Conservation (phyloP, 2,329 filamentous ascomycete genomes). For the Emergomyces orientalis region DNA sequence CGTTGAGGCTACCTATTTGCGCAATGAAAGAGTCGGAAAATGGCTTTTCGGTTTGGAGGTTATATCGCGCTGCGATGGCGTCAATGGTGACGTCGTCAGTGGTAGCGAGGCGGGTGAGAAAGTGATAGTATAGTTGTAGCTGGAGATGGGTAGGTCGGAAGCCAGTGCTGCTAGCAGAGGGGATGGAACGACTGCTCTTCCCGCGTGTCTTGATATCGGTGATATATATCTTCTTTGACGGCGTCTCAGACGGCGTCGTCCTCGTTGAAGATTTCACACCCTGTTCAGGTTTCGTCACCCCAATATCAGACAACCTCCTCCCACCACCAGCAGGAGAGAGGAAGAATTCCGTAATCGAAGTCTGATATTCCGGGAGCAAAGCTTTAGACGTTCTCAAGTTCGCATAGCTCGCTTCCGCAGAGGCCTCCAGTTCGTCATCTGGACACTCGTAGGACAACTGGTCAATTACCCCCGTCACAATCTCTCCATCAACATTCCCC, state of each 20-base stretch:
- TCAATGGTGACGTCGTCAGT: conserved; percentile 60
- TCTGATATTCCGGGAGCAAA: conserved; percentile 36
- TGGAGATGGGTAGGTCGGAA: conserved; percentile 74
- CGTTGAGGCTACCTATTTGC: conserved; percentile 60
- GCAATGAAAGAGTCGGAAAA: conserved; percentile 76
- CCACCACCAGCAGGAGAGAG: conserved; percentile 30
- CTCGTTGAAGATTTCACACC: neutral
- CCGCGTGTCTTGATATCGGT: conserved; percentile 81
- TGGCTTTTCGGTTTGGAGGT: conserved; percentile 50
- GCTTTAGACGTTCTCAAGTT: conserved; percentile 28
- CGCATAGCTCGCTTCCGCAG: conserved; percentile 39
- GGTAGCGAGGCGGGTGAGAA: conserved; percentile 64
- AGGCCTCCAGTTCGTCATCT: conserved; percentile 58
- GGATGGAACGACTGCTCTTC: conserved; percentile 46
- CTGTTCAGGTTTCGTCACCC: conserved; percentile 16
- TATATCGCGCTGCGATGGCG: conserved; percentile 61
- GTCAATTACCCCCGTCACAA: conserved; percentile 87
- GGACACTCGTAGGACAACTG: conserved; percentile 70
- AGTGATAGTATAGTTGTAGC: conserved; percentile 77
- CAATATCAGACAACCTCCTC: conserved; percentile 27
- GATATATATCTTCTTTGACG: conserved; percentile 51
- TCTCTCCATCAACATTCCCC: conserved; percentile 70
- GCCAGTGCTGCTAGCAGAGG: conserved; percentile 49
- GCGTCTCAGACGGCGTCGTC: conserved; percentile 13
- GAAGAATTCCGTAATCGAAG: conserved; percentile 38